Evolutionary conservation across 2,329 filamentous ascomycete species (phyloP).

Genomic region (Monilinia vaccinii-corymbosi): DNA sequence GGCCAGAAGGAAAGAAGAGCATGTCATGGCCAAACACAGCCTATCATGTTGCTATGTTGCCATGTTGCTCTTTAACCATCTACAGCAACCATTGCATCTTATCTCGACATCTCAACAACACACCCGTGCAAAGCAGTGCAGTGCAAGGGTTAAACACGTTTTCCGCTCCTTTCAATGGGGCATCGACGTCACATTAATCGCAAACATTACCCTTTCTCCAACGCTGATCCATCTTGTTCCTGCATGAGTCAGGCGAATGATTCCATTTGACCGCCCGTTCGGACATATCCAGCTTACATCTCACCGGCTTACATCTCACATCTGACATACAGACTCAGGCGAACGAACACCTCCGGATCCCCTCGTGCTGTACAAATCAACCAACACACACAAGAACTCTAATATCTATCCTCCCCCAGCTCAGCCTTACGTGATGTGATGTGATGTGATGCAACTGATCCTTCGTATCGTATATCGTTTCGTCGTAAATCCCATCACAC

Average conservation of each 20-base stretch:
- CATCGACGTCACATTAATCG: constrained; percentile 1
- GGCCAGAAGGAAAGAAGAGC: not conserved
- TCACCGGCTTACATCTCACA: not conserved
- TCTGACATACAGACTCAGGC: not conserved
- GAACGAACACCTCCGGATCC: too few relatives aligned
- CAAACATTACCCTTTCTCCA: not conserved
- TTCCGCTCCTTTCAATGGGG: not conserved
- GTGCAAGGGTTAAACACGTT: constrained; percentile 6
- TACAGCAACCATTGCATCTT: too few relatives aligned
- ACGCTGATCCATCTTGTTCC: not conserved
- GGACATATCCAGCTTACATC: not conserved
- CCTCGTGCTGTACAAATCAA: too few relatives aligned
- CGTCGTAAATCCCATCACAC: too few relatives aligned
- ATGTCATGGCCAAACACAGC: not conserved
- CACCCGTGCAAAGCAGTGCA: too few relatives aligned
- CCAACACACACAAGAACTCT: too few relatives aligned
- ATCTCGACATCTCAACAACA: too few relatives aligned
- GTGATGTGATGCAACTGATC: not conserved
- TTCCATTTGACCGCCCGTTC: not conserved
- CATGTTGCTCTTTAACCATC: too few relatives aligned
- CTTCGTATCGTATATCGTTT: too few relatives aligned
- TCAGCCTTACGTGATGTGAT: constrained; percentile 2
- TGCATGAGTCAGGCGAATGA: not conserved
- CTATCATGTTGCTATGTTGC: not conserved
- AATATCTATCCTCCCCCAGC: not conserved